Conservation (phyloP, 2,329 filamentous ascomycete species). For the Aspergillus carbonarius region DNA sequence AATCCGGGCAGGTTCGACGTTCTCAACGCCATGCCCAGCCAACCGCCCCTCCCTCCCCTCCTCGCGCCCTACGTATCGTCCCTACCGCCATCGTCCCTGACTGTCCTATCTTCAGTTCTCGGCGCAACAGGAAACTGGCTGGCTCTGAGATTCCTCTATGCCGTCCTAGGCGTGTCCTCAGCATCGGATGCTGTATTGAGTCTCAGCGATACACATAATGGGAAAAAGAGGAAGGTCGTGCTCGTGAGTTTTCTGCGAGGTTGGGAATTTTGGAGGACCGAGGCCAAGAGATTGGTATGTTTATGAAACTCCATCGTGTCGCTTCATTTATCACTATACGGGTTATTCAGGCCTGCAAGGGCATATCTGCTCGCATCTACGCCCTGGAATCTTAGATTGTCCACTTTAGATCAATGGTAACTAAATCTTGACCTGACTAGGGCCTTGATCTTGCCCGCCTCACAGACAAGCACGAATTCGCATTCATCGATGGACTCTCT, state of each 20-base stretch:
- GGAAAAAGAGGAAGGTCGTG: slow-evolving; percentile 56
- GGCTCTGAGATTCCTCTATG: slow-evolving; percentile 51
- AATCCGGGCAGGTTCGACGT: neutral
- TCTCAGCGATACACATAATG: slow-evolving; percentile 28
- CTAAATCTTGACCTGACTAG: slow-evolving; percentile 36
- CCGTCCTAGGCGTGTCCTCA: slow-evolving; percentile 39
- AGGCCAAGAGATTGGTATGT: slow-evolving; percentile 65
- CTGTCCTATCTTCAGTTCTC: slow-evolving; percentile 45
- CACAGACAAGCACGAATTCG: slow-evolving; percentile 59
- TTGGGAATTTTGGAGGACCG: slow-evolving; percentile 73
- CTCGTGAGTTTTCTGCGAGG: slow-evolving; percentile 83
- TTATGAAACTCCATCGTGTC: neutral
- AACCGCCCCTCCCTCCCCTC: slow-evolving; percentile 42
- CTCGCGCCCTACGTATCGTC: slow-evolving; percentile 39
- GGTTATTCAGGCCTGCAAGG: neutral
- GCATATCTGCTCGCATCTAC: neutral
- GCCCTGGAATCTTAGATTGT: neutral
- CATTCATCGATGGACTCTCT: slow-evolving; percentile 73
- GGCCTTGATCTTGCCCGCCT: slow-evolving; percentile 69
- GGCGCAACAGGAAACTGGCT: slow-evolving; percentile 59
- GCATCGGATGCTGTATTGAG: slow-evolving; percentile 20
- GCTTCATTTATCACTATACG: neutral
- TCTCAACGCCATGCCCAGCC: slow-evolving; percentile 36
- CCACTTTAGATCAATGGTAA: neutral
- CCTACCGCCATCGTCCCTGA: slow-evolving; percentile 39